Evolutionary conservation across 768 basidiomycete genomes (phyloP).

Genomic region (Boletus speciosus): DNA sequence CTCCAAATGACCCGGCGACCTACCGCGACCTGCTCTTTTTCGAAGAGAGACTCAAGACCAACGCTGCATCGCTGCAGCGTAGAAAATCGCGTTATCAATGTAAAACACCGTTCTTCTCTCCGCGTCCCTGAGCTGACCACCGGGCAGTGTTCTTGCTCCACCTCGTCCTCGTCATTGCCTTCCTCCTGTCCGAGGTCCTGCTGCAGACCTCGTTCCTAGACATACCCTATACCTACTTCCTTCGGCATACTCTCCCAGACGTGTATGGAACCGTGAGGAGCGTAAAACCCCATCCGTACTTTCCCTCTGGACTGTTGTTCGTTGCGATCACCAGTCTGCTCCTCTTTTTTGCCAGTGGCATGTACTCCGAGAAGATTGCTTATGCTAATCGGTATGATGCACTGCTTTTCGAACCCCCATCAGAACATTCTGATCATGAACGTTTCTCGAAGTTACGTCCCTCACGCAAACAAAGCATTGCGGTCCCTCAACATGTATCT

Average conservation of each 20-base stretch:
- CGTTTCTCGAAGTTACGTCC: constrained; percentile 71
- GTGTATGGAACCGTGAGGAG: constrained; percentile 39
- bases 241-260: constrained; percentile 51
- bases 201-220: constrained; percentile 64
- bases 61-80: constrained; percentile 73
- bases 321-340: constrained; percentile 87
- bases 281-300: constrained; percentile 63
- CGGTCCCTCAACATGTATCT: constrained; percentile 96
- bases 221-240: constrained; percentile 53
- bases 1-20: constrained; percentile 73
- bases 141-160: constrained; percentile 69
- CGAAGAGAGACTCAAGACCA: constrained; percentile 95
- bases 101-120: constrained; percentile 35
- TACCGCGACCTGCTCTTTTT: constrained; percentile 88
- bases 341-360: constrained; percentile 94
- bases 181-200: constrained; percentile 74
- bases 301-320: constrained; percentile 76
- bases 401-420: constrained; percentile 5
- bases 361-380: constrained; percentile 94
- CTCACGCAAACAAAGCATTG: constrained; percentile 89
- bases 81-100: constrained; percentile 82
- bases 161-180: constrained; percentile 61
- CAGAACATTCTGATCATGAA: constrained; percentile 13
- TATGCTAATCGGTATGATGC: constrained; percentile 87
- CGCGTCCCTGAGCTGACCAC: constrained; percentile 18